Conservation (phyloP, 179 eudicot species). For the Silene coronaria region DNA sequence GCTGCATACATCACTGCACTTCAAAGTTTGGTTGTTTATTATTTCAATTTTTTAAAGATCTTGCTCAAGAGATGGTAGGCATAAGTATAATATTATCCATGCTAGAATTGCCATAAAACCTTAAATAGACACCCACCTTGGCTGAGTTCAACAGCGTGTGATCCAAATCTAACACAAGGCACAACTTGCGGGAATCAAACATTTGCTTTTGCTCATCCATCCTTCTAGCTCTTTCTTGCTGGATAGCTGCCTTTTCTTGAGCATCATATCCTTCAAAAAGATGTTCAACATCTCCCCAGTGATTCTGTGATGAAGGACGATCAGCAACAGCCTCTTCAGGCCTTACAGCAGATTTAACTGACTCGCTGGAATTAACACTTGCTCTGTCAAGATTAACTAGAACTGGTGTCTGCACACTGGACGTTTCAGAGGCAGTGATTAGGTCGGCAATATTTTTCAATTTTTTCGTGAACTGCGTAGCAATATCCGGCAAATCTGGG, state of each 20-base stretch:
- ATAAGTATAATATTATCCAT: neutral
- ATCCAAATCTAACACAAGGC: constrained; percentile 96
- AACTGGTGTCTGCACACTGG: constrained; percentile 29
- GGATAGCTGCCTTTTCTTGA: constrained; percentile 83
- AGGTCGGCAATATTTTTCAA: constrained; percentile 74
- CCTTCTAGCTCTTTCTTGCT: constrained; percentile 83
- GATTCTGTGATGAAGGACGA: constrained; percentile 45
- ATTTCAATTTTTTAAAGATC: too few species aligned
- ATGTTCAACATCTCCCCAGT: constrained; percentile 87
- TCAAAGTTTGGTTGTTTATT: too few species aligned
- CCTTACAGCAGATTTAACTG: constrained; percentile 31
- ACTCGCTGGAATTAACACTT: constrained; percentile 21
- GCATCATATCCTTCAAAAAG: constrained; percentile 86
- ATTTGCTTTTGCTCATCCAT: constrained; percentile 87
- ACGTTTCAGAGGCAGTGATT: constrained; percentile 49
- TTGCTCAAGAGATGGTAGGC: too few species aligned
- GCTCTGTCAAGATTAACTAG: constrained; percentile 31
- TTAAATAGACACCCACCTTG: constrained; percentile 47
- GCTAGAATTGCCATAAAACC: neutral
- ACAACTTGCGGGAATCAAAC: constrained; percentile 75
- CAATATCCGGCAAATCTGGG: constrained; percentile 55
- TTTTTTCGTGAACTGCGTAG: constrained; percentile 60
- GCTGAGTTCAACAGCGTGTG: constrained; percentile 99
- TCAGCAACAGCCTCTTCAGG: constrained; percentile 47
- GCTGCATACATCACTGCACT: too few species aligned